Base-by-base conservation (phyloP, 2,329 filamentous ascomycete species). In the Pseudogymnoascus destructans region DNA sequence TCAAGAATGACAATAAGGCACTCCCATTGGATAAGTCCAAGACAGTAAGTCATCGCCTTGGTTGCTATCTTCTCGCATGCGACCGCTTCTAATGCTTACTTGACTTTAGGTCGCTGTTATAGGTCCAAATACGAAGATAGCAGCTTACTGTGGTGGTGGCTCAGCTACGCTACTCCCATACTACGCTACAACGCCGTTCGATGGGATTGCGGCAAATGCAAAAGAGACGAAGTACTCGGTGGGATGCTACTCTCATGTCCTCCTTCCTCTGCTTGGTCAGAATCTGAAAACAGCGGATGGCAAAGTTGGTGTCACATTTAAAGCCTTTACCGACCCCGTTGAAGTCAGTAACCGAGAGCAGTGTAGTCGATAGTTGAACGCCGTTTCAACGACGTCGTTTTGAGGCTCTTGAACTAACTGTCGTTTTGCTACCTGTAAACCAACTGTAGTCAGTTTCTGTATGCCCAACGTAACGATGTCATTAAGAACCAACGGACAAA, bases 1-100 rank as follows among this genome's bases (percentile, higher is more conserved):
- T 90, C 55, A 89, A 89, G 72, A 91, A 91, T 63, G 78, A 87
- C 10, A 77, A 77, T 35, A 73, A 73, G 11, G 68, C 84, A 0
- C 73, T 91, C 1, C 87, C 46, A 32, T 52, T 52, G n/a, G 46
- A 52, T 27, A 52, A 52, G 25, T 17, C 87, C 0, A 69, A 86
- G 3, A 77, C 62, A 42, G 49, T 52, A 52, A 32, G 46, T 52
- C 15, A 19, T 32, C 5, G 6, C 23, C 30, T 52, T 27, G 5
- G n/a, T 13, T 52, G 6, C 25, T 15, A 27, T 11, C 1, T 9
- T 19, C 13, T 2, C 6, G 15, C 2, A 49, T n/a, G 38, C 19
- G 9, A 30, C 23, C 10, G 7, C 19, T 5, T 9, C 23, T 11
- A n/a, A 30, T 27, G 15, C 13, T 27, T 8, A 46, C 40, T 25